phyloP scores from a whole-genome alignment of 192 early-diverging fungal genomes.

The Entophlyctis helioformis region DNA sequence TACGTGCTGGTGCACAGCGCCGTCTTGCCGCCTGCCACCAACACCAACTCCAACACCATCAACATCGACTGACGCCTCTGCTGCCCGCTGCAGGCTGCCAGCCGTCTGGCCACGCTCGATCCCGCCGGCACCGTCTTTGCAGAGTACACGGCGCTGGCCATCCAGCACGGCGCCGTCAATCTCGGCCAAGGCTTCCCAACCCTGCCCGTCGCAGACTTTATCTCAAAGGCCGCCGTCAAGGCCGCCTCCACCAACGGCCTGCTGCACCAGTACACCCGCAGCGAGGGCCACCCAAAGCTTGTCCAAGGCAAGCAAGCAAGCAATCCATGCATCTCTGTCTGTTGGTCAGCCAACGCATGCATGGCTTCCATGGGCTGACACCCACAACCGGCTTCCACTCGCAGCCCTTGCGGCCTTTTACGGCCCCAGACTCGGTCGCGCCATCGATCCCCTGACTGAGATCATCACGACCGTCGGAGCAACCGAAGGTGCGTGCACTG shows the following conservation, averaged over 20 bases:
- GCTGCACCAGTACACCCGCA: constrained; percentile 79
- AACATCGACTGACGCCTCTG: neutral
- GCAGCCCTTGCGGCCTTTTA: constrained; percentile 67
- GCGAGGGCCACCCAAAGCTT: constrained; percentile 28
- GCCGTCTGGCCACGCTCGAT: constrained; percentile 18
- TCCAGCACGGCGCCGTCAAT: constrained; percentile 78
- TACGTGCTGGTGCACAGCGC: no score
- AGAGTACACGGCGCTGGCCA: constrained; percentile 72
- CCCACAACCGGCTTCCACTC: constrained; percentile 27
- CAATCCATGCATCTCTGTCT: neutral
- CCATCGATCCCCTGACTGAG: constrained; percentile 64
- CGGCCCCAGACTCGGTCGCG: constrained; percentile 48
- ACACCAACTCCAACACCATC: no score
- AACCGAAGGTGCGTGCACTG: constrained; percentile 77
- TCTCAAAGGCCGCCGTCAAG: constrained; percentile 60
- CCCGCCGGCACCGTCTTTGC: constrained; percentile 37
- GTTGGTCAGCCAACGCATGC: constrained; percentile 8
- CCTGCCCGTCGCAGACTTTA: constrained; percentile 56
- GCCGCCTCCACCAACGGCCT: constrained; percentile 47
- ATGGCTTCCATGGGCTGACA: constrained; percentile 48
- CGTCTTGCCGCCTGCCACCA: no score
- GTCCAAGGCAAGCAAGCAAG: constrained; percentile 13
- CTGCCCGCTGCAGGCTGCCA: constrained; percentile 1
- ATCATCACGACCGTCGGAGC: constrained; percentile 84
- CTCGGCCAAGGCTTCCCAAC: constrained; percentile 87